Evolutionary conservation across 331 rosid species (phyloP), one percentile per base, ranked within the genome.

Genomic region (Quercus lobata): DNA sequence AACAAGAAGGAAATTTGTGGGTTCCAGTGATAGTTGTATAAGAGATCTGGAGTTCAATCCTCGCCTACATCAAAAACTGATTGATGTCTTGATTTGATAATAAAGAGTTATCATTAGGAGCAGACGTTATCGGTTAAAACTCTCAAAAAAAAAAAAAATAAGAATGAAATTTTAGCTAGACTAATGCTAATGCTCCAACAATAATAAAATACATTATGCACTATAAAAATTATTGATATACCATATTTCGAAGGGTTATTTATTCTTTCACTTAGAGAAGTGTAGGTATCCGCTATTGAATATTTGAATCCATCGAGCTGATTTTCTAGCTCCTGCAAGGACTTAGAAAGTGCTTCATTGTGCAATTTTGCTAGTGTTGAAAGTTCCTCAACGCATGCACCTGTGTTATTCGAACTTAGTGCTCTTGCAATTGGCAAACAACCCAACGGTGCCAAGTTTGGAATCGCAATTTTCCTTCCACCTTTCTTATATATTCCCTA

Each of bases 381-480:
- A 16, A 58, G 41, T 54, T 82, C 75, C 22, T 81, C 69, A 9
- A 65, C 6, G 78, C 81, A 85, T 2, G 66, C 37, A 62, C 69
- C 41, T 1, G 69, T 14, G 5, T 61, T 61, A 12, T 15, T 18
- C 32, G 66, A 5, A 21, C 5, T 35, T 0, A 27, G 18, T 62
- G 69, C 69, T 74, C 79, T 85, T 17, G 79, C 15, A 16, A 9
- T 0, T 1, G 89, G 89, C n/a, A 49, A 0, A 30, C 88, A 79
- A 19, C 68, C 60, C 25, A 79, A 9, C 0, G 69, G 69, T 18
- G 1, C 1, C 46, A 76, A 0, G 37, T 70, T 84, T 6, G 44
- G 0, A 72, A 88, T 21, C 53, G 76, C 88, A 29, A 88, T 81
- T 71, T 85, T 88, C 60, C 89, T 76, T 78, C 85, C 89, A n/a